Percentiles rank a stretch among this genome's conserved stretches.
Conservation (phyloP, 2,329 filamentous ascomycete species). For the Aspergillus ruber region DNA sequence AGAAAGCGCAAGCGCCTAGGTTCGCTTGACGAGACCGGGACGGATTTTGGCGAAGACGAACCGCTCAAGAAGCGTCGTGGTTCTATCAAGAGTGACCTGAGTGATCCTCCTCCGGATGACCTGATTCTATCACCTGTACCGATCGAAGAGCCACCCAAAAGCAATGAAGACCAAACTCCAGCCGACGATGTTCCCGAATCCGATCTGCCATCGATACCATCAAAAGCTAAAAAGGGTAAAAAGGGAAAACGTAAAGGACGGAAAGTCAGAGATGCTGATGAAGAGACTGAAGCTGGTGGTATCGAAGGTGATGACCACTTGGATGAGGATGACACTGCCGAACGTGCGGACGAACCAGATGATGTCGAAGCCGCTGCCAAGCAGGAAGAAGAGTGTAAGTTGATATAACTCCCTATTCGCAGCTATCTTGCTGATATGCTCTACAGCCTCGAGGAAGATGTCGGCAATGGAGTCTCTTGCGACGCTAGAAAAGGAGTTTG, state of each 20-base stretch:
- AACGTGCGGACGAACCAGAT: slow-evolving; percentile 41
- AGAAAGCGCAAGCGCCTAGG: slow-evolving; percentile 38
- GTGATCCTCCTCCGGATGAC: slow-evolving; percentile 30
- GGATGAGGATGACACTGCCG: slow-evolving; percentile 45
- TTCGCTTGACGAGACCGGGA: slow-evolving; percentile 29
- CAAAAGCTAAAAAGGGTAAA: slow-evolving; percentile 37
- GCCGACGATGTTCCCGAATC: slow-evolving; percentile 27
- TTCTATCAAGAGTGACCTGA: slow-evolving; percentile 32
- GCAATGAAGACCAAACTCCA: slow-evolving; percentile 24
- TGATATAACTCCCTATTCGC: neutral
- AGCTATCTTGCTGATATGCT: slow-evolving; percentile 3
- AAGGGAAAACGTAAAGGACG: slow-evolving; percentile 42
- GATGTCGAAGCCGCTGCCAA: slow-evolving; percentile 41
- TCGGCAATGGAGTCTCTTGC: slow-evolving; percentile 72
- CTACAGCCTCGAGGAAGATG: slow-evolving; percentile 67
- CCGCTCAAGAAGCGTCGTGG: slow-evolving; percentile 36
- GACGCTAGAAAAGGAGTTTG: slow-evolving; percentile 81
- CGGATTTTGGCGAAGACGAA: slow-evolving; percentile 33
- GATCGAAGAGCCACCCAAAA: slow-evolving; percentile 25
- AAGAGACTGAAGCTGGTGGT: slow-evolving; percentile 30
- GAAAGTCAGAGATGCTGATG: slow-evolving; percentile 34
- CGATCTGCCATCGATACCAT: slow-evolving; percentile 21
- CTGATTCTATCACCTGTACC: slow-evolving; percentile 29
- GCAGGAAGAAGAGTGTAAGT: slow-evolving; percentile 48
- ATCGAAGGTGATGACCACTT: slow-evolving; percentile 41